Base-by-base conservation (phyloP, 1,284 basidiomycete species). In the Leccinum solheimii region DNA sequence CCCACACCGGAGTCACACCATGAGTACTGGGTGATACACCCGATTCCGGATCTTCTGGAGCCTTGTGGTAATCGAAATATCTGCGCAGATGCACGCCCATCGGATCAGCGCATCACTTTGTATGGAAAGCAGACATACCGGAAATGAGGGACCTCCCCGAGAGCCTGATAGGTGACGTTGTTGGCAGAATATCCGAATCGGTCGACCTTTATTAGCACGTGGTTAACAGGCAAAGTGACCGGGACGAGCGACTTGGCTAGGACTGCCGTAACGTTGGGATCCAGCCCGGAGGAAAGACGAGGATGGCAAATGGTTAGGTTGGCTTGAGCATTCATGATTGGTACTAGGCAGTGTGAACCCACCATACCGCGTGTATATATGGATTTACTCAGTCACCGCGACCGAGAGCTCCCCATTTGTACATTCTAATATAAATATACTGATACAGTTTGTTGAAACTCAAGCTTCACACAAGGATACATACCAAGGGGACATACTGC, bases 161-260 rank as follows among this genome's bases (percentile, higher is more conserved):
- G 75, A 6, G 79, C 77, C 67, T 85, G 82, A 65, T 85, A 85
- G 16, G 84, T 84, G 7, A 85, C 60, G 66, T 88, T 88, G 69
- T 88, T 88, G 40, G 86, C 80, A 21, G 85, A 86, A 69, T 84
- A 88, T 2, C 86, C 86, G 68, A 88, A 87, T 16, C 81, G 79
- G 59, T 87, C 85, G 4, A 88, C 81, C 56, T 77, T 77, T 60
- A 88, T 77, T 30, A 88, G 69, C 36, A 88, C 76, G 62, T 85
- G 80, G 69, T 84, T 79, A n/a, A 69, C 59, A 19, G 78, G 79
- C 30, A 79, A 70, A 1, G 68, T 54, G 11, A 64, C 55, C 0
- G 76, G 76, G 30, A 72, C 66, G 8, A 67, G 59, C 27, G 77
- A 71, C 19, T 59, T 60, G 21, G 58, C 67, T 36, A 77, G 27